Conservation (phyloP, 2,329 filamentous ascomycete species). For the Arthroderma sp. region DNA sequence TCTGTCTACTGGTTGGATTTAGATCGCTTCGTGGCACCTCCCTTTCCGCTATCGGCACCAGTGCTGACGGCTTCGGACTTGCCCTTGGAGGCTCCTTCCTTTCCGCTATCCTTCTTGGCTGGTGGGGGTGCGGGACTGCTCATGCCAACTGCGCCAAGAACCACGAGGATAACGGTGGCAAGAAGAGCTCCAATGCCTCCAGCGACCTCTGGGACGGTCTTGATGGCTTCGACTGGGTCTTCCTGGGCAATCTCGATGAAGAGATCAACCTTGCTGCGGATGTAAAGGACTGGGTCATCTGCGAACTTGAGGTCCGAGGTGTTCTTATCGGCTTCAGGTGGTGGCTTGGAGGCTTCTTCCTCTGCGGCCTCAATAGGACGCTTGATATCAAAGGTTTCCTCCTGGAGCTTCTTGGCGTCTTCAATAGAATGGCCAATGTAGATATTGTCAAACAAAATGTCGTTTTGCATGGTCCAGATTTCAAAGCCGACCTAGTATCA, state of each 20-base stretch:
- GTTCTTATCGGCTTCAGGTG: slow-evolving; percentile 47
- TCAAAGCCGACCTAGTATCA: slow-evolving; percentile 74
- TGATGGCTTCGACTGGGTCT: slow-evolving; percentile 71
- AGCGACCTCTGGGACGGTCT: slow-evolving; percentile 83
- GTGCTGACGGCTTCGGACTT: slow-evolving; percentile 45
- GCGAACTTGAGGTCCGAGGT: slow-evolving; percentile 63
- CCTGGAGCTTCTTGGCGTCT: slow-evolving; percentile 77
- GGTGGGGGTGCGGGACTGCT: slow-evolving; percentile 51
- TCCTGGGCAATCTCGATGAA: slow-evolving; percentile 76
- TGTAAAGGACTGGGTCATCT: slow-evolving; percentile 75
- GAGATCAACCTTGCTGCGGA: slow-evolving; percentile 85
- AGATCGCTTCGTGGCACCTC: slow-evolving; percentile 49
- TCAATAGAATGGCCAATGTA: slow-evolving; percentile 96
- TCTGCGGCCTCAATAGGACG: slow-evolving; percentile 65
- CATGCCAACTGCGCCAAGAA: slow-evolving; percentile 52
- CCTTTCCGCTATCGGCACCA: slow-evolving; percentile 62
- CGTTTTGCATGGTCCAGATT: slow-evolving; percentile 99
- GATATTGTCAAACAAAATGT: slow-evolving; percentile 99
- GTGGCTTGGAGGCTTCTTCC: slow-evolving; percentile 64
- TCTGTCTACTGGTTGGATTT: slow-evolving; percentile 20
- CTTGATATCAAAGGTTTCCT: slow-evolving; percentile 87
- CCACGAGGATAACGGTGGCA: slow-evolving; percentile 55
- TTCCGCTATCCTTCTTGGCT: slow-evolving; percentile 59
- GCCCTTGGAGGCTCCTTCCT: slow-evolving; percentile 47
- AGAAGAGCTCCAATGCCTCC: slow-evolving; percentile 61